Conservation (phyloP, 768 basidiomycete species). For the Tricholoma saponaceum region DNA sequence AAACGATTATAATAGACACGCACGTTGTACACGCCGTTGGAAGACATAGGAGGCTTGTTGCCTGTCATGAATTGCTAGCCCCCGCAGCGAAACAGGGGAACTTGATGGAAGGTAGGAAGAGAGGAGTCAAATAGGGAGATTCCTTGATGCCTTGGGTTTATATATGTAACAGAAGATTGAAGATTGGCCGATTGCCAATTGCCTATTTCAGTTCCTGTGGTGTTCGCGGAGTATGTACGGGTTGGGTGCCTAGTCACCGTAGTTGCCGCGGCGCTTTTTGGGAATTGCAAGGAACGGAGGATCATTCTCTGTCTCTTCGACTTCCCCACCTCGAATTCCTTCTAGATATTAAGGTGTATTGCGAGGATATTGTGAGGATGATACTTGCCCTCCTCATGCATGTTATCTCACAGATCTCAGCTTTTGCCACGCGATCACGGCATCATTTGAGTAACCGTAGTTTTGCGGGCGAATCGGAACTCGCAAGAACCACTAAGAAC, state of each 20-base stretch:
- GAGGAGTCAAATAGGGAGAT: conserved; percentile 1
- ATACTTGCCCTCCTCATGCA: too few species aligned
- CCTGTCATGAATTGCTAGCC: conserved; percentile 1
- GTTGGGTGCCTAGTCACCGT: conserved; percentile 7
- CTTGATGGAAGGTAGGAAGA: conserved; percentile 6
- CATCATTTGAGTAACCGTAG: not conserved
- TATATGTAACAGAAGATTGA: conserved; percentile 8
- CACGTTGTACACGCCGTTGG: conserved; percentile 3
- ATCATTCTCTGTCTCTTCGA: not conserved
- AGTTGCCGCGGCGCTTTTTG: conserved; percentile 5
- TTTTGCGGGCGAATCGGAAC: not conserved
- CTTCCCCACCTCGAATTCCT: too few species aligned
- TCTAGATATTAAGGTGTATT: too few species aligned
- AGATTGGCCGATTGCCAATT: conserved; percentile 17
- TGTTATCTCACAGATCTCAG: not conserved
- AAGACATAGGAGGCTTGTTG: not conserved
- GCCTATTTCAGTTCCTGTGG: conserved; percentile 10
- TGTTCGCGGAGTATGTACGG: conserved; percentile 3
- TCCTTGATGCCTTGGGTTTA: conserved; percentile 11
- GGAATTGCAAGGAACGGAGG: not conserved
- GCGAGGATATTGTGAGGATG: too few species aligned
- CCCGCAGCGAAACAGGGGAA: not conserved
- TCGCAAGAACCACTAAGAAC: too few species aligned
- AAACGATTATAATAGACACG: not conserved
- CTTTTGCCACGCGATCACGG: not conserved